Conservation (phyloP, 1,284 basidiomycete genomes). For the Papiliotrema nemorosa region DNA sequence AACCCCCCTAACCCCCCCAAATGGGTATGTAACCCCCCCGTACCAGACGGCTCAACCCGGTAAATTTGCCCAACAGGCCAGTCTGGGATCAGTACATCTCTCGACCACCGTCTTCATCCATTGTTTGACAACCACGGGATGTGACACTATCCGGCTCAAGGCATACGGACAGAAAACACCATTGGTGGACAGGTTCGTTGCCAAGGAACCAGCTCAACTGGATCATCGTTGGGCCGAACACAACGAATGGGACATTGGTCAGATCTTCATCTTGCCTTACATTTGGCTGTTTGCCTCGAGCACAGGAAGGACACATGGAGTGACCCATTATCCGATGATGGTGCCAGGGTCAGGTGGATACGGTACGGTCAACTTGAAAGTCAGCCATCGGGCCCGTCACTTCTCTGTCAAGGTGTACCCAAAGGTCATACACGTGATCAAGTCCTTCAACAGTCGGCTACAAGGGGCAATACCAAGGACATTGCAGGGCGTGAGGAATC, state of each 20-base stretch:
- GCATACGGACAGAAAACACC: constrained; percentile 1
- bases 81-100: not conserved
- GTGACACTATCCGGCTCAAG: not conserved
- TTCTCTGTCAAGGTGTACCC: not conserved
- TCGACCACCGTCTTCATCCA: constrained; percentile 3
- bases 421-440: not conserved
- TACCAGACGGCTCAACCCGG: constrained; percentile 2
- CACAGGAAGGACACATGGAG: not conserved
- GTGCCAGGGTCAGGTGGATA: not conserved
- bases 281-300: not conserved
- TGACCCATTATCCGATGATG: not conserved
- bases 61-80: not conserved
- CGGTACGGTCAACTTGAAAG: not conserved
- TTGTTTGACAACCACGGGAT: not conserved
- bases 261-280: not conserved
- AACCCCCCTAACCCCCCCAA: too few relatives aligned
- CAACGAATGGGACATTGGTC: not conserved
- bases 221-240: not conserved
- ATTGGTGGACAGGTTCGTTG: not conserved
- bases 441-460: constrained; percentile 2
- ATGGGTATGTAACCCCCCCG: too few relatives aligned
- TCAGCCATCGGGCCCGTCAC: not conserved
- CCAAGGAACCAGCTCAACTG: not conserved
- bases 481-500: constrained; percentile 1
- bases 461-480: constrained; percentile 6